Conservation (phyloP, 169 alveolate genomes). For the Theileria sp. region DNA sequence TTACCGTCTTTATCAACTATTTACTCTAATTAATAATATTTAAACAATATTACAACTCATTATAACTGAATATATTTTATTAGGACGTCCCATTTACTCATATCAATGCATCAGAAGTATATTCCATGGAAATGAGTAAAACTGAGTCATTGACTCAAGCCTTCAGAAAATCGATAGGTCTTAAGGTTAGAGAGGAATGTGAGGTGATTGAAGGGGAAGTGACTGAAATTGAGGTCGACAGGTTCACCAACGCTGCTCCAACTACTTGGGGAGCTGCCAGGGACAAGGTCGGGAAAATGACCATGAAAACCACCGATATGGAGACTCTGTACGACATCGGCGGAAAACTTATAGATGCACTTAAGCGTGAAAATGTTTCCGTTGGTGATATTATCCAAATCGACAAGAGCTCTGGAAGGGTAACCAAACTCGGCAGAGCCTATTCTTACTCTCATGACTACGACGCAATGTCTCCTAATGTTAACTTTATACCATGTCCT, state of each 20-base stretch:
- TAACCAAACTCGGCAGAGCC: constrained; percentile 95
- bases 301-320: constrained; percentile 98
- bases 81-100: constrained; percentile 96
- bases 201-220: constrained; percentile 99
- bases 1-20: background rate
- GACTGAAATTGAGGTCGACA: constrained; percentile 96
- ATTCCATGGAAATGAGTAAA: constrained; percentile 96
- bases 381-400: constrained; percentile 95
- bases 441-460: constrained; percentile 94
- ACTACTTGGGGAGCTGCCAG: constrained; percentile 29
- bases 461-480: constrained; percentile 97
- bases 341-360: constrained; percentile 88
- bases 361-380: constrained; percentile 79
- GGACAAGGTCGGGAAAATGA: constrained; percentile 86
- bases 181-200: constrained; percentile 96
- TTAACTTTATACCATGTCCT: constrained; percentile 91
- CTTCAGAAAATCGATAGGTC: constrained; percentile 97
- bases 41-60: background rate
- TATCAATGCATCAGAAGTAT: constrained; percentile 97
- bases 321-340: constrained; percentile 97
- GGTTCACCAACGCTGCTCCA: constrained; percentile 54
- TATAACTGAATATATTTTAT: background rate
- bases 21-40: background rate
- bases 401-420: constrained; percentile 95
- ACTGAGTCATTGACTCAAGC: constrained; percentile 95